Conservation (phyloP, 176 grass and related monocot genomes). For the Triticum timopheevii region DNA sequence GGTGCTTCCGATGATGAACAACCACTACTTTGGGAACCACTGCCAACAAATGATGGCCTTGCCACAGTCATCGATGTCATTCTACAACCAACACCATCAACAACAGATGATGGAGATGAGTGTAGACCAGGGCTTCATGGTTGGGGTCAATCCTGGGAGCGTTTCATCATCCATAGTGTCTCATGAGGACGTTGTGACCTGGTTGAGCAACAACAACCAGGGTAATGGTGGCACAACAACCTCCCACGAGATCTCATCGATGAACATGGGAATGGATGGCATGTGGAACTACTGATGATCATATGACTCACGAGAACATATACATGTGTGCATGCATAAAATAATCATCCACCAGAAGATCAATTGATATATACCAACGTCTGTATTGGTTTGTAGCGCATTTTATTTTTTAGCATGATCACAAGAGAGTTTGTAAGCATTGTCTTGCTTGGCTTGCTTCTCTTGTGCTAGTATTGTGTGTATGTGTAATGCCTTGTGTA, state of each 20-base stretch:
- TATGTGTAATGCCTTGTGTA: neutral
- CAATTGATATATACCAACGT: neutral
- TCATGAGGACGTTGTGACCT: slow-evolving; percentile 17
- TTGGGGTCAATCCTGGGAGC: neutral
- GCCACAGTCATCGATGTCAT: neutral
- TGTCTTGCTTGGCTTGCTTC: neutral
- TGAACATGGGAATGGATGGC: no score
- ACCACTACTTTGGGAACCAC: neutral
- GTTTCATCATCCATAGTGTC: slow-evolving; percentile 25
- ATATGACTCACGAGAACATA: no score
- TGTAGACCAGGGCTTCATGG: neutral
- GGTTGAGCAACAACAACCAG: neutral
- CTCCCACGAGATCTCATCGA: no score
- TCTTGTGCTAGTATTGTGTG: neutral
- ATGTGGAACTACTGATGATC: no score
- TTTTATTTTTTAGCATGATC: neutral
- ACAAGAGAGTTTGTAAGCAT: neutral
- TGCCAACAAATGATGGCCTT: neutral
- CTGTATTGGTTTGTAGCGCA: neutral
- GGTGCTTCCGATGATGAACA: neutral
- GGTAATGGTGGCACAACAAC: neutral
- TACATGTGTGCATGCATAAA: neutral
- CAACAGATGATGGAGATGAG: neutral
- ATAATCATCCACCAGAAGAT: neutral
- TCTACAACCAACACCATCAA: neutral